Conservation (phyloP, 306 rosid species). For the Psophocarpus tetragonolobus region DNA sequence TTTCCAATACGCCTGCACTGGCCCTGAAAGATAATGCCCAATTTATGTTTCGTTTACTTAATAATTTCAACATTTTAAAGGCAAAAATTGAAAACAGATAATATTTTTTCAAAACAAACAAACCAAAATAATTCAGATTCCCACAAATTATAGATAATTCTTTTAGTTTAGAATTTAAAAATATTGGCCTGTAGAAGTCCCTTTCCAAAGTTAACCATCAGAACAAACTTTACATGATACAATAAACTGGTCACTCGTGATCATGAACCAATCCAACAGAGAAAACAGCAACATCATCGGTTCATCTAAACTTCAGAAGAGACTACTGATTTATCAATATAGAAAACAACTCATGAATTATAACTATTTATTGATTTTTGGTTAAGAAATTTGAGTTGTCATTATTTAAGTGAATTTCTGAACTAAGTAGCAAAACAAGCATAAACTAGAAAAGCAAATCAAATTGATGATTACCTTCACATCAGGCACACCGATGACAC, state of each 20-base stretch:
- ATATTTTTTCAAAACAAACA: too few relatives aligned
- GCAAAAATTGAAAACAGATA: not conserved
- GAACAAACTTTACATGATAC: not conserved
- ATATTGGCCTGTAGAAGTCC: too few relatives aligned
- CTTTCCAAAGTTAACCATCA: constrained; percentile 9
- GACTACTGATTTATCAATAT: not conserved
- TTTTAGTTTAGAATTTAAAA: not conserved
- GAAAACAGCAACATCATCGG: not conserved
- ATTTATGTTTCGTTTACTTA: constrained; percentile 12
- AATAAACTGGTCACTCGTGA: not conserved
- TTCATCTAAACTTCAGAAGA: not conserved
- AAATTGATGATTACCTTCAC: constrained; percentile 61
- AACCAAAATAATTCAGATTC: too few relatives aligned
- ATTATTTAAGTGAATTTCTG: too few relatives aligned
- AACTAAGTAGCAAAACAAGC: constrained; percentile 12
- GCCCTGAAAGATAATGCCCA: constrained; percentile 57
- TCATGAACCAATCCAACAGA: not conserved
- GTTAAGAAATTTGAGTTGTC: not conserved
- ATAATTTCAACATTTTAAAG: not conserved
- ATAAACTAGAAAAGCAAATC: not conserved
- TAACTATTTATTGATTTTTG: not conserved
- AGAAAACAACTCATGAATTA: not conserved
- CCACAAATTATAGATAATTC: not conserved
- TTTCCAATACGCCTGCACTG: constrained; percentile 78
- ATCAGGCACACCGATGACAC: constrained; percentile 92